Evolutionary conservation across 768 basidiomycete species (phyloP), one percentile per base, ranked within the genome.

Genomic region (Clathrus columnatus): DNA sequence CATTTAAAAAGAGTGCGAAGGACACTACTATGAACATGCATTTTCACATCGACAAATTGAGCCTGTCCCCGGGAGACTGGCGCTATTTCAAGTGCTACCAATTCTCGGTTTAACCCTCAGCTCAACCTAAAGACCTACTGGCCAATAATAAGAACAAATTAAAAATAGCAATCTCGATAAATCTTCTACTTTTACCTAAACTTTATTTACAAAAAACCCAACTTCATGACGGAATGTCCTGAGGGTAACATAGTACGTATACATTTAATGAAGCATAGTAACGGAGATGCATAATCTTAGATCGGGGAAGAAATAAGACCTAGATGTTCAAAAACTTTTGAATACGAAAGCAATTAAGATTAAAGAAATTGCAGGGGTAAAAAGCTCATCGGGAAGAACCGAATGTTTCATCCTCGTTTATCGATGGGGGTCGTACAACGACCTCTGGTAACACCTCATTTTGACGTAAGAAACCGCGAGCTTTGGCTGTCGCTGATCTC

Each of bases 401-500:
- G 68, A 68, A 77, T 78, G 57, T 61, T 70, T 59, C 78, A 77
- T 46, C 67, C 69, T 79, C 73, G 58, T 67, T 69, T 45, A 67
- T 71, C 10, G 81, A 84, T 14, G 82, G 82, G 8, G 82, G 81
- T 18, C 82, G 73, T 51, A 85, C 73, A 53, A 83, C 73, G 26
- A 85, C 80, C 41, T 77, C 73, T 28, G 84, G 83, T 27, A 85
- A 67, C 50, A 74, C 70, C 70, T 83, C 82, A 36, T 67, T 68
- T 66, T 75, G 75, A 62, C 80, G 72, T 59, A 84, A 73, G 54
- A 74, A 61, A 46, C 77, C 82, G 52, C 83, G 79, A 65, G 78
- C 67, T 67, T 80, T 84, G 64, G 72, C 75, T 29, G 84, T 85
- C 59, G 85, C 83, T 30, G 78, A 82, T 60, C 83, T 73, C 47